A percentile compares a stretch with the other conserved stretches of the same genome.
Conservation (phyloP, 495 filamentous ascomycete genomes). For the Penicillium coprophilum region DNA sequence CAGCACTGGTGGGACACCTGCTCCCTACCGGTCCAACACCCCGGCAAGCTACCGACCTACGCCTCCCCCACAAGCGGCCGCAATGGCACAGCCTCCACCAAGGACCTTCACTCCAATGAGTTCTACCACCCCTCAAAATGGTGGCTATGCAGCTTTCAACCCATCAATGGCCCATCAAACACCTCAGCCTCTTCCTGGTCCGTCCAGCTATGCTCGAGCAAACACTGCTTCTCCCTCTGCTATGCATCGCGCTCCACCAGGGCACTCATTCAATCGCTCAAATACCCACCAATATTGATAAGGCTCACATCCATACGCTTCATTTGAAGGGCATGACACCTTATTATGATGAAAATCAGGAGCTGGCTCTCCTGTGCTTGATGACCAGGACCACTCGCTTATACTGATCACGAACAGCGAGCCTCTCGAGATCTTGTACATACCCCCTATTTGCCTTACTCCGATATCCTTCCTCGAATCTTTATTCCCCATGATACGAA, state of each 20-base stretch:
- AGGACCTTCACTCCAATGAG: slow-evolving; percentile 19
- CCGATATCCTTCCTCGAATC: slow-evolving; percentile 4
- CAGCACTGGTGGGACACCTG: slow-evolving; percentile 7
- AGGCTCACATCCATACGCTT: not conserved
- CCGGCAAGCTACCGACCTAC: slow-evolving; percentile 24
- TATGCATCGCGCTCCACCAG: slow-evolving; percentile 29
- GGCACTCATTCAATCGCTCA: slow-evolving; percentile 25
- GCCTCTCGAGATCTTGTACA: slow-evolving; percentile 24
- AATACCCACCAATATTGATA: slow-evolving; percentile 29
- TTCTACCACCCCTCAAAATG: slow-evolving; percentile 9
- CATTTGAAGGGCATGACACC: not conserved
- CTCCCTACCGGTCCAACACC: slow-evolving; percentile 21
- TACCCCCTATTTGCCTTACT: slow-evolving; percentile 16
- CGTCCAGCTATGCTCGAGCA: slow-evolving; percentile 22
- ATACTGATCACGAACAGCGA: slow-evolving; percentile 27
- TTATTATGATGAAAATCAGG: slow-evolving; percentile 17
- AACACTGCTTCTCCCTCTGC: slow-evolving; percentile 25
- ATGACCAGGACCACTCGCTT: slow-evolving; percentile 22
- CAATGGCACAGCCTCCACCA: slow-evolving; percentile 11
- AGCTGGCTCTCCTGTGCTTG: slow-evolving; percentile 27
- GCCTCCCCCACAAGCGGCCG: slow-evolving; percentile 14
- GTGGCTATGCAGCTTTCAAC: slow-evolving; percentile 25
- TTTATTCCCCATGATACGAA: slow-evolving; percentile 1
- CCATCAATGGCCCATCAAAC: slow-evolving; percentile 13
- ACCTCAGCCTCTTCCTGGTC: slow-evolving; percentile 14